Base-by-base conservation (phyloP, 805 yeast species). In the Spathaspora arborariae region DNA sequence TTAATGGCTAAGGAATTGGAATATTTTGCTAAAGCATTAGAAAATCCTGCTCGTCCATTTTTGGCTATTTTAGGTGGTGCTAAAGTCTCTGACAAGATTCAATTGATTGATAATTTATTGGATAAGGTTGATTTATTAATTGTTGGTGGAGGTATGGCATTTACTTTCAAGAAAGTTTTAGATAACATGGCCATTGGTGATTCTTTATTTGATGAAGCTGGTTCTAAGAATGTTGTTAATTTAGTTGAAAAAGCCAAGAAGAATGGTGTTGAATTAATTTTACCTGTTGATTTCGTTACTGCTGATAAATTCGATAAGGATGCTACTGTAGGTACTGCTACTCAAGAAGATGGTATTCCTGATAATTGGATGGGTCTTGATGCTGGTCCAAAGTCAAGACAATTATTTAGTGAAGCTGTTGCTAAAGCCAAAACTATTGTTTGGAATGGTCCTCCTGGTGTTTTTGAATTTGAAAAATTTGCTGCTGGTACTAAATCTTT, bases 401-500 rank as follows among this genome's bases (percentile, higher is more conserved):
- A 82, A 72, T 79, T 86, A 59, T 94, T 87, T 68, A 80, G 84
- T 57, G 83, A 76, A 56, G 84, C 96, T 55, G 88, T 94, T 60
- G 85, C 86, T 56, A 79, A 85, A 74, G 95, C 99, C 60, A 90
- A 92, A 84, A 94, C 99, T 64, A 92, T 94, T 63, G 94, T 94
- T 68, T 94, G 99, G 99, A 94, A 94, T 80, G 99, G 99, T 71
- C 99, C 99, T 56, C 97, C 99, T 74, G 99, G 99, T 81, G 99
- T 94, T 61, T 94, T 94, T 70, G 99, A 94, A 79, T 94, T 94
- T 65, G 96, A 88, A 59, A 80, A 79, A 64, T 94, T 94, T 68
- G 85, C 97, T 59, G 73, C 73, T 51, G 98, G 98, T 75, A 92
- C 98, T 67, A 88, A 91, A 77, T 71, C 89, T 51, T 74, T 92